phyloP scores from a whole-genome alignment of 805 yeast species.

The Hanseniaspora taiwanica region DNA sequence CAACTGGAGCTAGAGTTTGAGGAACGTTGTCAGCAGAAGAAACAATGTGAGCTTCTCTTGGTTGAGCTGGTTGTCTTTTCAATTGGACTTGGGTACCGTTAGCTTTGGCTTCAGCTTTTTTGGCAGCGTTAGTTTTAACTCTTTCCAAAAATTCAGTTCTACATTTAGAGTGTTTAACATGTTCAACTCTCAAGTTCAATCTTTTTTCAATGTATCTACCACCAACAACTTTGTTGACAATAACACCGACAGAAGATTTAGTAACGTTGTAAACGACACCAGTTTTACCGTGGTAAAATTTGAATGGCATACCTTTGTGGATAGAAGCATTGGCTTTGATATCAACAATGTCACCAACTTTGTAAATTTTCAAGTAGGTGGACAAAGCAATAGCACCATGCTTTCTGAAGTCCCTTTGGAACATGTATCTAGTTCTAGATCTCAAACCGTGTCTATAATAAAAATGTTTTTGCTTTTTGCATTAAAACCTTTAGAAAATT shows the following conservation, averaged over 20 bases:
- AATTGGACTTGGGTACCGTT: slow-evolving; percentile 81
- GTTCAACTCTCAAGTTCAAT: slow-evolving; percentile 97
- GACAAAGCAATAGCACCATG: slow-evolving; percentile 93
- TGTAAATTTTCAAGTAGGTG: slow-evolving; percentile 94
- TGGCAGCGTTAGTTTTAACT: slow-evolving; percentile 93
- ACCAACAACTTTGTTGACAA: slow-evolving; percentile 97
- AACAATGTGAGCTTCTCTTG: slow-evolving; percentile 86
- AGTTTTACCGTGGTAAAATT: slow-evolving; percentile 99
- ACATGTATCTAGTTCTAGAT: slow-evolving; percentile 99
- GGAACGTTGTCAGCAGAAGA: slow-evolving; percentile 75
- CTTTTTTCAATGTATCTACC: slow-evolving; percentile 98
- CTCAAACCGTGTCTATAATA: slow-evolving; percentile 86
- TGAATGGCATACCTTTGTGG: slow-evolving; percentile 99
- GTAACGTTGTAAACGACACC: slow-evolving; percentile 99
- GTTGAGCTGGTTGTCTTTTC: slow-evolving; percentile 97
- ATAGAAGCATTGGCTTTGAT: slow-evolving; percentile 98
- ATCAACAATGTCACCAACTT: slow-evolving; percentile 98
- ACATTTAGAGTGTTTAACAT: slow-evolving; percentile 98
- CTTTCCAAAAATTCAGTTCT: slow-evolving; percentile 98
- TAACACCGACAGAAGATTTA: slow-evolving; percentile 96
- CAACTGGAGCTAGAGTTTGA: slow-evolving; percentile 96
- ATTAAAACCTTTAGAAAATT: too few species aligned
- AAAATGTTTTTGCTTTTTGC: not conserved
- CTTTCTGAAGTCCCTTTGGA: slow-evolving; percentile 97
- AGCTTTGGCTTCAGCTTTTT: slow-evolving; percentile 88